Percentiles rank a stretch among this genome's conserved stretches.
phyloP scores from a whole-genome alignment of 2,329 filamentous ascomycete genomes.

The Emmonsia crescens region DNA sequence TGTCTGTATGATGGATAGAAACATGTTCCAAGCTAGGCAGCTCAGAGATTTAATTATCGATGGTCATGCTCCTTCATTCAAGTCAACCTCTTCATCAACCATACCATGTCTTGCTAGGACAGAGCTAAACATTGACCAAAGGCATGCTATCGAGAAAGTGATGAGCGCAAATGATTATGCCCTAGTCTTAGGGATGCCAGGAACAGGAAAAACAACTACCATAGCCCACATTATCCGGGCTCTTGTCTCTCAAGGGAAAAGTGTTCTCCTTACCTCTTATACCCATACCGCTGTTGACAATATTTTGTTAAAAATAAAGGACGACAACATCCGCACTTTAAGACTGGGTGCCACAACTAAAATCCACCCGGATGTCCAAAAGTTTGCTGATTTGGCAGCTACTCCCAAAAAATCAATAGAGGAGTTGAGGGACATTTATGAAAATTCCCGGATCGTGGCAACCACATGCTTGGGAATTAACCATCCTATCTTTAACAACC shows the following conservation, averaged over 20 bases:
- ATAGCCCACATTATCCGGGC: conserved; percentile 95
- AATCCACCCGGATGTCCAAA: conserved; percentile 74
- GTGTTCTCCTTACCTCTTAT: conserved; percentile 85
- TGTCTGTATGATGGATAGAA: conserved; percentile 79
- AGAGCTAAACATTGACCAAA: conserved; percentile 77
- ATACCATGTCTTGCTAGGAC: conserved; percentile 48
- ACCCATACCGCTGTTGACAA: conserved; percentile 98
- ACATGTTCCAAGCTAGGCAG: conserved; percentile 57
- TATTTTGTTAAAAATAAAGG: conserved; percentile 80
- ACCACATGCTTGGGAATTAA: conserved; percentile 91
- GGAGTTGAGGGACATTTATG: conserved; percentile 73
- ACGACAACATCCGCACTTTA: conserved; percentile 66
- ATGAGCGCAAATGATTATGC: conserved; percentile 95
- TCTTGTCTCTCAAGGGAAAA: conserved; percentile 79
- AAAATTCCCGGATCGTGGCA: conserved; percentile 77
- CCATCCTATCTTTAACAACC: conserved; percentile 76
- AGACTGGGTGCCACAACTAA: conserved; percentile 79
- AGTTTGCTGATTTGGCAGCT: conserved; percentile 71
- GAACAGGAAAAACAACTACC: conserved; percentile 95
- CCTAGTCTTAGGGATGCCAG: conserved; percentile 95
- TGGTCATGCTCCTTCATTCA: conserved; percentile 62
- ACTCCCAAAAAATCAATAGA: conserved; percentile 66
- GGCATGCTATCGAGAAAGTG: conserved; percentile 78
- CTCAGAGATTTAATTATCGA: conserved; percentile 75
- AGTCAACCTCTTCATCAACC: conserved; percentile 31